Evolutionary conservation across 2,329 filamentous ascomycete species (phyloP).

Genomic region (Ophiocordyceps camponoti-floridani): DNA sequence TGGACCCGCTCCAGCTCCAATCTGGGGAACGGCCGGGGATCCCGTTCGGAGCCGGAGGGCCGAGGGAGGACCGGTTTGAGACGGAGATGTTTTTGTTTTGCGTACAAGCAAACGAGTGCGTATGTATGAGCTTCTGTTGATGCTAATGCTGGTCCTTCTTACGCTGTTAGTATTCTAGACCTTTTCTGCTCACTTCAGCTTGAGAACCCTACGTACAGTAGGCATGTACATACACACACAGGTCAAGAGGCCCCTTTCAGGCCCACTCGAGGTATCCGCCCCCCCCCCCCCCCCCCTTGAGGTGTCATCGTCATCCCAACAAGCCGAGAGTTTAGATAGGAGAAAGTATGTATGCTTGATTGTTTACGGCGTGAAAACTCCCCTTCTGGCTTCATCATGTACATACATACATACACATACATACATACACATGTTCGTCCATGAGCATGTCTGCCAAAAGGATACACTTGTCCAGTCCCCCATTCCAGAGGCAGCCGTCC

Average conservation of each 20-base stretch:
- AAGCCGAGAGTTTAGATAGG: not conserved
- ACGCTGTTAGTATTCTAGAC: no score
- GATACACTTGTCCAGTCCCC: no score
- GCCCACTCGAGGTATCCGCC: not conserved
- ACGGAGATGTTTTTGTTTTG: no score
- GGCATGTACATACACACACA: no score
- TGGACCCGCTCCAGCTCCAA: not conserved
- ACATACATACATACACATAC: not conserved
- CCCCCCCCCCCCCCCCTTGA: not conserved
- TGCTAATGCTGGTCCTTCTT: no score
- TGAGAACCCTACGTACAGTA: no score
- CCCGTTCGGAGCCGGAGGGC: not conserved
- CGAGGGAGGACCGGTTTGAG: not conserved
- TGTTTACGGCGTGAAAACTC: not conserved
- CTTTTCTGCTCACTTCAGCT: no score
- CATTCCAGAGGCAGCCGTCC: no score
- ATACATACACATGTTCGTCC: not conserved
- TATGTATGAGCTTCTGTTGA: no score
- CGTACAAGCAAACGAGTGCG: no score
- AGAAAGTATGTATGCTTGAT: not conserved
- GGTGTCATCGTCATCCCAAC: not conserved
- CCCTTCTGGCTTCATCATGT: no score
- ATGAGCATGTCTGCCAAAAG: no score
- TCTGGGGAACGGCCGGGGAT: not conserved
- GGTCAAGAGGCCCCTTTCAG: not conserved